Conservation (phyloP, 306 rosid species). For the Carpinus fangiana region DNA sequence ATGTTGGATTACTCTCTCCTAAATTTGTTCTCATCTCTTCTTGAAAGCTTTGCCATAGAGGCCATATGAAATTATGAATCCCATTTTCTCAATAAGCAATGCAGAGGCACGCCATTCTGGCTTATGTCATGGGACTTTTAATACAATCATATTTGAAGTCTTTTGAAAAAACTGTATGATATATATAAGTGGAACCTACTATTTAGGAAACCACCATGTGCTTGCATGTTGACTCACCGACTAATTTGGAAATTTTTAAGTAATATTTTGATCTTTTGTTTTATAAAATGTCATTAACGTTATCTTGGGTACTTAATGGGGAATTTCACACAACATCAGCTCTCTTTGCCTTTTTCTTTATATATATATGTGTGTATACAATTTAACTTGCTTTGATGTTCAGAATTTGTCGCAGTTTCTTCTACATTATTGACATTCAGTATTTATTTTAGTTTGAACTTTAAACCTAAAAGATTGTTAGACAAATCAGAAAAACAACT, state of each 20-base stretch:
- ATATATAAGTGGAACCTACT: neutral
- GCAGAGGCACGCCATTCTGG: neutral
- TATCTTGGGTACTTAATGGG: neutral
- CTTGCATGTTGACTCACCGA: neutral
- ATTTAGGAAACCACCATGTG: neutral
- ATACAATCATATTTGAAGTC: neutral
- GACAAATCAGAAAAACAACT: neutral
- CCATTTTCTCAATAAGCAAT: neutral
- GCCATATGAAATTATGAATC: neutral
- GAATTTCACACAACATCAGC: neutral
- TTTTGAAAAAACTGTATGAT: slow-evolving; percentile 1
- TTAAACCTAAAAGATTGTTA: neutral
- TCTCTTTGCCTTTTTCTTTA: neutral
- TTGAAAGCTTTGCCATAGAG: neutral
- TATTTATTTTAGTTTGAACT: neutral
- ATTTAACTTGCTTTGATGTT: neutral
- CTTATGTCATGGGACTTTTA: neutral
- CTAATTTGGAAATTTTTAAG: neutral
- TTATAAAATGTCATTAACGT: neutral
- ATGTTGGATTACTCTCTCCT: neutral
- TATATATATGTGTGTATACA: neutral
- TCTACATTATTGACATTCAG: neutral
- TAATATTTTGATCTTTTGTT: neutral
- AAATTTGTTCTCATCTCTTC: neutral
- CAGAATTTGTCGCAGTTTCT: neutral